Evolutionary conservation across 257 asterid genomes (phyloP).

Genomic region (Linderniella brevidens): DNA sequence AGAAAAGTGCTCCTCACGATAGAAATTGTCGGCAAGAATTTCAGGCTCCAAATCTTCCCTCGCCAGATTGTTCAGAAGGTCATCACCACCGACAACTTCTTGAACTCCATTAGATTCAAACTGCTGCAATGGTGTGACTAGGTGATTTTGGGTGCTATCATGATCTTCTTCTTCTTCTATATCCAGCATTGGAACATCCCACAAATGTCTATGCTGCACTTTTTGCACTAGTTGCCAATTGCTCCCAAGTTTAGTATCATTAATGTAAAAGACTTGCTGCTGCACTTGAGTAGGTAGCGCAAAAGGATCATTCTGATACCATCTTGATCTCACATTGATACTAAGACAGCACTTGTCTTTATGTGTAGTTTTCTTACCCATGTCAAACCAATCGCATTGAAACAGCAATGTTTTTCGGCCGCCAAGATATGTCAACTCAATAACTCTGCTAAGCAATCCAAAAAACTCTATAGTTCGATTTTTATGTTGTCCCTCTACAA

Average conservation of each 20-base stretch:
- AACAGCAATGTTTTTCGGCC: background rate
- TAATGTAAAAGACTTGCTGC: constrained; percentile 1
- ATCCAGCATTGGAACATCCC: constrained; percentile 3
- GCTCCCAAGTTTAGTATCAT: background rate
- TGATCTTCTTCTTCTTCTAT: background rate
- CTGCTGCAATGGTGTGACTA: background rate
- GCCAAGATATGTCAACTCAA: constrained; percentile 4
- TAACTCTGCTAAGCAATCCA: background rate
- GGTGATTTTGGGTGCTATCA: background rate
- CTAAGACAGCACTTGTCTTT: background rate
- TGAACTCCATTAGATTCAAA: background rate
- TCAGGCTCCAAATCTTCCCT: too few species aligned
- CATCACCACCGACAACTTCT: background rate
- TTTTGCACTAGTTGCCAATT: background rate
- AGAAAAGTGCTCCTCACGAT: too few species aligned
- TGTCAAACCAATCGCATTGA: constrained; percentile 1
- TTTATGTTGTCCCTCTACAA: constrained; percentile 7
- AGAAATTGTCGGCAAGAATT: too few species aligned
- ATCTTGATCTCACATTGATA: constrained; percentile 1
- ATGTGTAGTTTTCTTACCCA: background rate
- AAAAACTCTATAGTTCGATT: background rate
- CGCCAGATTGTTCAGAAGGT: too few species aligned
- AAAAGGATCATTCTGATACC: constrained; percentile 5
- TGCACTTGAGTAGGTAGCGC: background rate
- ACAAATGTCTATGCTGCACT: constrained; percentile 3